Evolutionary conservation across 2,329 filamentous ascomycete genomes (phyloP), one percentile per base, ranked within the genome.

Genomic region (Colletotrichum lentis): DNA sequence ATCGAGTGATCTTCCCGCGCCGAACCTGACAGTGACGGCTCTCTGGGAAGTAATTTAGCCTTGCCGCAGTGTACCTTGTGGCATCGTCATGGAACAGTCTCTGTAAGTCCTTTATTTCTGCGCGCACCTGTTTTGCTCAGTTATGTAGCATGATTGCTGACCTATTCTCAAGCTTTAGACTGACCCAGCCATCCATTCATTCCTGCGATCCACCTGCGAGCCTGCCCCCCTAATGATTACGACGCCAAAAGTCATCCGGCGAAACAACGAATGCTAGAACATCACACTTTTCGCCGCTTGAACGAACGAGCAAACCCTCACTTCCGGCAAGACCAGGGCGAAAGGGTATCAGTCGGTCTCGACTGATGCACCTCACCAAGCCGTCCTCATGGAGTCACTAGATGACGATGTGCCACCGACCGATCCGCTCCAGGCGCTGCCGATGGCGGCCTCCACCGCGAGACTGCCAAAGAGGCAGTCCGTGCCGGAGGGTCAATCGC

Each of bases 361-460:
- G 66, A 24, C 66, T 66, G 66, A 53, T 61, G 66, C 41, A 56
- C 66, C 62, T 61, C 44, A 56, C 18, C 27, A 44, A 46, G 22
- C 50, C 53, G 47, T 75, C 79, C 22, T 37, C 82, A 92, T 92
- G 90, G 88, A 88, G 86, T 85, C 88, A 79, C 82, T 86, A 77
- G 82, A 86, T 77, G 83, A 90, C 88, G 88, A 83, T 82, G 82
- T 85, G 75, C 81, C 86, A 77, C 84, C 87, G 74, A 83, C 87
- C 80, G 86, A 90, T 79, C 88, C 90, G 77, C 86, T 91, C 79
- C 88, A 90, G 78, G 86, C 90, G 74, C 85, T 91, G 78, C 89
- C 91, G 75, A 82, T 88, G 76, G 89, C 89, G 72, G 85, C 88
- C 73, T 86, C 90, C 70, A 77, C 82, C 71, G 74, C 85, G 76